Conservation (phyloP, 257 asterid genomes). For the Rhazya stricta region DNA sequence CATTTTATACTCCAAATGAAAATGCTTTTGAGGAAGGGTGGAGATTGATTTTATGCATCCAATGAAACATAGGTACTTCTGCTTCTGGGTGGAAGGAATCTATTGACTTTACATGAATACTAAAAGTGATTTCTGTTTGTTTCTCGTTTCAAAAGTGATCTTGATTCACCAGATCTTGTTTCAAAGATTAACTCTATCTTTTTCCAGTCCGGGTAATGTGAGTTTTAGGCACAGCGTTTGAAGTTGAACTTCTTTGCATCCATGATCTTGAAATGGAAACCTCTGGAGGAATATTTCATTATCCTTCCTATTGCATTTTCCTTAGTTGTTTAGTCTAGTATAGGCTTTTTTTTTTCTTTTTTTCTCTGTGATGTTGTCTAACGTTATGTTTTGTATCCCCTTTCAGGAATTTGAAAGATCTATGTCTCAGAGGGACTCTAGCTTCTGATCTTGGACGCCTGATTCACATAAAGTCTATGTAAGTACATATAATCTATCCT, state of each 20-base stretch:
- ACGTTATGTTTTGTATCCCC: neutral
- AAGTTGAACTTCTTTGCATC: neutral
- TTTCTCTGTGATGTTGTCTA: neutral
- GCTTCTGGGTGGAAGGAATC: neutral
- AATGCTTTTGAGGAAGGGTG: neutral
- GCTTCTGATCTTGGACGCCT: conserved; percentile 58
- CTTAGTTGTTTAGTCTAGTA: neutral
- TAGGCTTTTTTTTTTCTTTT: neutral
- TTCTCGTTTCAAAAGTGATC: neutral
- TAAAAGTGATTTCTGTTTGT: neutral
- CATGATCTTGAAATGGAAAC: neutral
- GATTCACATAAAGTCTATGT: conserved; percentile 60
- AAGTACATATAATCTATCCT: conserved; percentile 20
- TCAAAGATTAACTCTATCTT: neutral
- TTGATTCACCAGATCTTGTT: neutral
- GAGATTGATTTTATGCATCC: neutral
- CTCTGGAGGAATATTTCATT: neutral
- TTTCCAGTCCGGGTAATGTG: neutral
- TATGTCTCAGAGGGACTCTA: conserved; percentile 59
- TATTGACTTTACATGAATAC: neutral
- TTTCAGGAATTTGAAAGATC: conserved; percentile 71
- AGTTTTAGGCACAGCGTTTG: neutral
- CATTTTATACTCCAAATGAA: neutral
- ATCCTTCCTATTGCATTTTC: neutral
- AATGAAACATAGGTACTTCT: neutral